These are phyloP conservation scores for Nemophila menziesii DNA, from an alignment of 257 asterid species.

Conservation along the genomic window DNA sequence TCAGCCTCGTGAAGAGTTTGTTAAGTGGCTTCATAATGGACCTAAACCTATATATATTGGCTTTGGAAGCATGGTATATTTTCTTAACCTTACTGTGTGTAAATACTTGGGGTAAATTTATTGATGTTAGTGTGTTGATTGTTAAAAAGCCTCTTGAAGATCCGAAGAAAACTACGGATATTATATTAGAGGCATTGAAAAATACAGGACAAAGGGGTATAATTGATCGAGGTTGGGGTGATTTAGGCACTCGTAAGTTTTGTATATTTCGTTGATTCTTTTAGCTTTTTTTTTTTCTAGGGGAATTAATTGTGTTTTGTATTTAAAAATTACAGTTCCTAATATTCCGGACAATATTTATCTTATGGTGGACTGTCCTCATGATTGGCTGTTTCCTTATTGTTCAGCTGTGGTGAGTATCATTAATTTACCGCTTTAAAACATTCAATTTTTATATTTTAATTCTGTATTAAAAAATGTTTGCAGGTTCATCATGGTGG, in stretches of 20 bases:
- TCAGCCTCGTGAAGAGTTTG: constrained; percentile 62
- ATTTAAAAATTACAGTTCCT: constrained; percentile 42
- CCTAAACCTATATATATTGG: constrained; percentile 78
- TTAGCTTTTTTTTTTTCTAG: constrained; percentile 3
- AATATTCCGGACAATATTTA: constrained; percentile 63
- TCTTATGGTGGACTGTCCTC: constrained; percentile 83
- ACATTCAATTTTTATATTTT: not conserved
- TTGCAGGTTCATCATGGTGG: constrained; percentile 96
- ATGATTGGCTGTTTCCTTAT: constrained; percentile 95
- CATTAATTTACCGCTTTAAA: not conserved
- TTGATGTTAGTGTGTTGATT: not conserved
- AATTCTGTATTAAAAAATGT: not conserved
- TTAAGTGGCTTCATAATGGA: constrained; percentile 72
- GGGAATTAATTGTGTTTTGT: not conserved
- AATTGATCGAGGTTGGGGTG: constrained; percentile 98
- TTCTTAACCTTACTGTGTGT: not conserved
- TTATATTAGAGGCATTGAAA: constrained; percentile 72
- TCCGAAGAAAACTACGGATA: constrained; percentile 52
- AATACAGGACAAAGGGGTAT: constrained; percentile 92
- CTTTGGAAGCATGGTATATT: constrained; percentile 94
- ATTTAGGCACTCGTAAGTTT: constrained; percentile 80
- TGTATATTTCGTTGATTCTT: constrained; percentile 2
- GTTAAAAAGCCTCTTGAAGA: constrained; percentile 83
- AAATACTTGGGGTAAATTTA: not conserved
- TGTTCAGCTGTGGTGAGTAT: constrained; percentile 92